phyloP scores from a whole-genome alignment of 2,329 filamentous ascomycete species.

The Chaetomium strumarium region DNA sequence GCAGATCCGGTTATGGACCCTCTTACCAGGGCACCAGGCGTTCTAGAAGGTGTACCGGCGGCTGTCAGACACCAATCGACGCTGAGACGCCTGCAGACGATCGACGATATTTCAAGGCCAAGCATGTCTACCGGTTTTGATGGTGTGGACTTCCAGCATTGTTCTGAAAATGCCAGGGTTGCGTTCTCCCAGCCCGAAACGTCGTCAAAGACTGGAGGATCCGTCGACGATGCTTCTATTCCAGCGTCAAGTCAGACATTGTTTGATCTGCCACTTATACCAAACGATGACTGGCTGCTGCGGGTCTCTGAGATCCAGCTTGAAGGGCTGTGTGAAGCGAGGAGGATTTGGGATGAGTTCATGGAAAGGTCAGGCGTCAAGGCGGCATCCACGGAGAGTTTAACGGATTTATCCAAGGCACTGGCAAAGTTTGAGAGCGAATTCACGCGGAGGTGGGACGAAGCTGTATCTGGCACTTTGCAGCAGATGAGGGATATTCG shows the following conservation, averaged over 20 bases:
- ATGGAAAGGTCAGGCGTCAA: constrained; percentile 14
- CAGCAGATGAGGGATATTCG: constrained; percentile 15
- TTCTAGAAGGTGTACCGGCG: neutral
- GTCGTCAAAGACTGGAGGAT: neutral
- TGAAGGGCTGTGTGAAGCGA: constrained; percentile 17
- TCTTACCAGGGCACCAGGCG: neutral
- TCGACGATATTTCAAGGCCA: neutral
- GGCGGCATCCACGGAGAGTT: constrained; percentile 4
- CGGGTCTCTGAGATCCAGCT: constrained; percentile 13
- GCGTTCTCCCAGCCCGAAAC: neutral
- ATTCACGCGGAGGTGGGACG: constrained; percentile 11
- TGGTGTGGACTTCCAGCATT: neutral
- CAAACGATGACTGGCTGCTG: constrained; percentile 4
- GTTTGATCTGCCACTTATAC: neutral
- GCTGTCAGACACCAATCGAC: neutral
- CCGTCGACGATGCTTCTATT: neutral
- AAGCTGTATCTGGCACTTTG: constrained; percentile 6
- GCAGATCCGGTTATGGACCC: neutral
- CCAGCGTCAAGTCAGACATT: constrained; percentile 5
- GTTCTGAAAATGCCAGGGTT: neutral
- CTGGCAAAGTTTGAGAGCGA: constrained; percentile 14
- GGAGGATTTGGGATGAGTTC: constrained; percentile 20
- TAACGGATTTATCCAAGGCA: constrained; percentile 5
- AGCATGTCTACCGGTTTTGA: neutral
- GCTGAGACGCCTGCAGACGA: neutral